Evolutionary conservation across 345 rosid genomes (phyloP).

Genomic region (Syzygium aqueum): DNA sequence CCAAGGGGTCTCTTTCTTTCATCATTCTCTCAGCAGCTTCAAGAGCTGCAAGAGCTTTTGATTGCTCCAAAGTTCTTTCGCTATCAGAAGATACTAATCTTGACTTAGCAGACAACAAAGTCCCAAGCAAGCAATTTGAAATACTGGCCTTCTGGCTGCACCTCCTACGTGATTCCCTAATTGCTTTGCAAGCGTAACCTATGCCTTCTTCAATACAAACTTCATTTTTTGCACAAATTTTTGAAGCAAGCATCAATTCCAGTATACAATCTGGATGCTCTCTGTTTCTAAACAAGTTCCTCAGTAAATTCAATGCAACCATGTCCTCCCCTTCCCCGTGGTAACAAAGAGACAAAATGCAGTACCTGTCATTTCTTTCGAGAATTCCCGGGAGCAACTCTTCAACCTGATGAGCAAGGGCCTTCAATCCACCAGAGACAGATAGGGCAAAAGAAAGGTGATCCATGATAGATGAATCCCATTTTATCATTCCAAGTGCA

Average conservation of each 20-base stretch:
- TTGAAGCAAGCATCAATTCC: conserved; percentile 52
- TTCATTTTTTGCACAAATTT: conserved; percentile 43
- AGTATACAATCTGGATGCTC: conserved; percentile 33
- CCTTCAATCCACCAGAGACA: conserved; percentile 37
- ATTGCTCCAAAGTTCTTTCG: conserved; percentile 24
- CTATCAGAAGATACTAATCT: conserved; percentile 29
- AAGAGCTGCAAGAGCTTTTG: conserved; percentile 41
- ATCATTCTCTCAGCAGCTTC: conserved; percentile 41
- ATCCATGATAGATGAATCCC: conserved; percentile 66
- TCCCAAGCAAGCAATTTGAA: conserved; percentile 38
- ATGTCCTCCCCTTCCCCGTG: conserved; percentile 45
- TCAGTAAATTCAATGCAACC: conserved; percentile 50
- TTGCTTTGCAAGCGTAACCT: conserved; percentile 27
- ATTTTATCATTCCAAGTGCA: conserved; percentile 33
- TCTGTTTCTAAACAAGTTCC: conserved; percentile 33
- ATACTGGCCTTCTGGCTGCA: conserved; percentile 35
- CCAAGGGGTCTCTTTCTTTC: conserved; percentile 26
- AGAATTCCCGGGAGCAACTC: conserved; percentile 45
- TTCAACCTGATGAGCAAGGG: conserved; percentile 48
- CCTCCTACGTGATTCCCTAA: conserved; percentile 14
- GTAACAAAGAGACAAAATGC: conserved; percentile 49
- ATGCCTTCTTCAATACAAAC: conserved; percentile 44
- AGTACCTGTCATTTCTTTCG: conserved; percentile 29
- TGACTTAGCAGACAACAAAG: conserved; percentile 35
- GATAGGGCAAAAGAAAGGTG: conserved; percentile 64